Evolutionary conservation across 1,139 yeast species (phyloP).

Genomic region (Pichia sp.): DNA sequence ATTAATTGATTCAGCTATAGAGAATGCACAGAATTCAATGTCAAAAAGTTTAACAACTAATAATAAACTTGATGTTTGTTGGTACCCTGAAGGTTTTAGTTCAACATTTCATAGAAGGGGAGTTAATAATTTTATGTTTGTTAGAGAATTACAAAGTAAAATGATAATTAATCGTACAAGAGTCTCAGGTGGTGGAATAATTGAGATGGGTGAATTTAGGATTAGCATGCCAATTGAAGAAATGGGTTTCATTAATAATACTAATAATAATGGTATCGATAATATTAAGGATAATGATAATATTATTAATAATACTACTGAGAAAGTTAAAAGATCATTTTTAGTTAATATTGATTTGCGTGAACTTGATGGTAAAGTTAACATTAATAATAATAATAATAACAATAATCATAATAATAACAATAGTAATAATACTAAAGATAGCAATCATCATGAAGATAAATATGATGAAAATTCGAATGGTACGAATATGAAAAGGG

Average conservation of each 20-base stretch:
- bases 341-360: constrained; percentile 34
- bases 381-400: too few species aligned
- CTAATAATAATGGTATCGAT: neutral
- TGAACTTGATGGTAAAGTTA: constrained; percentile 31
- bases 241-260: constrained; percentile 14
- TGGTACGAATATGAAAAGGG: neutral
- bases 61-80: constrained; percentile 21
- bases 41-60: constrained; percentile 7
- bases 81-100: constrained; percentile 39
- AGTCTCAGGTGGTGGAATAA: constrained; percentile 16
- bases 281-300: constrained; percentile 3
- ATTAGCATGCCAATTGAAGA: constrained; percentile 33
- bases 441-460: too few species aligned
- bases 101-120: constrained; percentile 40
- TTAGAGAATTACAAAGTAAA: constrained; percentile 38
- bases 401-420: neutral
- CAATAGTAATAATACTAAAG: neutral
- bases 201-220: constrained; percentile 32
- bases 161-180: constrained; percentile 33
- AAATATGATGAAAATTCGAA: too few species aligned
- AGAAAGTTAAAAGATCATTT: constrained; percentile 30
- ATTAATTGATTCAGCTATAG: too few species aligned
- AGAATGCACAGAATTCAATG: constrained; percentile 9
- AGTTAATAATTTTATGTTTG: constrained; percentile 39
- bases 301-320: neutral